Conservation (phyloP, 202 grass and related monocot species). For the Panicum virgatum region DNA sequence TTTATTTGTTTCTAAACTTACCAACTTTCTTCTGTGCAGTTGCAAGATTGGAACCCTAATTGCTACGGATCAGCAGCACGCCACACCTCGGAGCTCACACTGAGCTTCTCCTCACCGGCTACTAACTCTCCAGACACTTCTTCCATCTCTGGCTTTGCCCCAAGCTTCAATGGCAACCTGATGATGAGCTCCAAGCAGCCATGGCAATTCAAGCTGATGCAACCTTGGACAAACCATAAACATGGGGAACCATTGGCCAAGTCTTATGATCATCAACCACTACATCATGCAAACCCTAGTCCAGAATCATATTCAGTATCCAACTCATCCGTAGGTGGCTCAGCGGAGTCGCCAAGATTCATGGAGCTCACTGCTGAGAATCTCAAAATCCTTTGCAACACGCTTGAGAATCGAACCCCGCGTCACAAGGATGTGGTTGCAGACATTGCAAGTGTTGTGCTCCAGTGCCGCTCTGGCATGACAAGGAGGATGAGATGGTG, state of each 20-base stretch:
- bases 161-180: constrained; percentile 28
- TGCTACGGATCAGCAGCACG: constrained; percentile 38
- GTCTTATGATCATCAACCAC: background rate
- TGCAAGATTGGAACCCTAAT: constrained; percentile 51
- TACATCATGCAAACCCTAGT: constrained; percentile 29
- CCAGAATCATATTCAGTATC: constrained; percentile 48
- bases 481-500: constrained; percentile 38
- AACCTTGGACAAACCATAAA: constrained; percentile 20
- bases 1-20: background rate
- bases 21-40: constrained; percentile 11
- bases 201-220: constrained; percentile 38
- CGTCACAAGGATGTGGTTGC: constrained; percentile 48
- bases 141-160: constrained; percentile 41
- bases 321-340: constrained; percentile 32
- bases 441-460: constrained; percentile 69
- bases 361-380: constrained; percentile 85
- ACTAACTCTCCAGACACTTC: constrained; percentile 36
- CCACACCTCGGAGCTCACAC: constrained; percentile 58
- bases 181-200: constrained; percentile 41
- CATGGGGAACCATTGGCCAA: background rate
- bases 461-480: constrained; percentile 76
- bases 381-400: constrained; percentile 63
- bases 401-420: constrained; percentile 56
- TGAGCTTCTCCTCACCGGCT: constrained; percentile 63
- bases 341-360: constrained; percentile 50